Percentiles rank a stretch among this genome's conserved stretches.
These are phyloP conservation scores for Nemania serpens DNA, from an alignment of 2,329 filamentous ascomycete genomes.

Conservation along the genomic window DNA sequence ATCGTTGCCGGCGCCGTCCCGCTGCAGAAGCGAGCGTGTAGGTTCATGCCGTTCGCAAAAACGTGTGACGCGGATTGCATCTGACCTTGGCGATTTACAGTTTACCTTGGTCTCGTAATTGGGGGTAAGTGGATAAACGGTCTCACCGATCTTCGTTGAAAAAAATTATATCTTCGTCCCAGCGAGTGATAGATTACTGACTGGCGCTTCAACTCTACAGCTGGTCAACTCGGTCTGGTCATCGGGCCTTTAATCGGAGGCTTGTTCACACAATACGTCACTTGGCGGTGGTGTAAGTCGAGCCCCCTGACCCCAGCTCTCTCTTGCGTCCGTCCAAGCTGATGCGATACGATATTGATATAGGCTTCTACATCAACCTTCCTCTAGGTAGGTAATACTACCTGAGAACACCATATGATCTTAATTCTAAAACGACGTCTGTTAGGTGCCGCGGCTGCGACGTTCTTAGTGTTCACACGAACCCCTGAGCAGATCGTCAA, in stretches of 20 bases:
- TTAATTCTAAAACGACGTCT: background rate
- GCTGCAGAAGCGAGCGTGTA: conserved; percentile 48
- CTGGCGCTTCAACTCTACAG: conserved; percentile 3
- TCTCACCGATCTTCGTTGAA: conserved; percentile 31
- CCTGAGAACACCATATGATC: background rate
- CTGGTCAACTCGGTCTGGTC: conserved; percentile 22
- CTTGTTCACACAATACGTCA: conserved; percentile 29
- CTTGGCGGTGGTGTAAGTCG: conserved; percentile 30
- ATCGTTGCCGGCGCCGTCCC: conserved; percentile 50
- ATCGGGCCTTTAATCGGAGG: conserved; percentile 31
- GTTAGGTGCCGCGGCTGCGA: conserved; percentile 40
- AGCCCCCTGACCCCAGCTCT: background rate
- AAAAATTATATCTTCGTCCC: background rate
- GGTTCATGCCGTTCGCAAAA: conserved; percentile 14
- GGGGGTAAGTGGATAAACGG: conserved; percentile 50
- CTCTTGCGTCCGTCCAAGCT: conserved; percentile 35
- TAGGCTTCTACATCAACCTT: conserved; percentile 49
- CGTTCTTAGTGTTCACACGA: conserved; percentile 40
- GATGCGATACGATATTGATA: conserved; percentile 26
- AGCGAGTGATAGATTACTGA: conserved; percentile 2
- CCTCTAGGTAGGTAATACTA: conserved; percentile 45
- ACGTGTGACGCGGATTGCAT: background rate
- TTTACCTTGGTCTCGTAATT: conserved; percentile 50
- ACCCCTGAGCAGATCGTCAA: conserved; percentile 46
- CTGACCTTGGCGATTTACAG: conserved; percentile 9